These are phyloP conservation scores for Aspergillus pseudoviridinutans DNA, from an alignment of 2,329 filamentous ascomycete genomes.

Conservation along the genomic window DNA sequence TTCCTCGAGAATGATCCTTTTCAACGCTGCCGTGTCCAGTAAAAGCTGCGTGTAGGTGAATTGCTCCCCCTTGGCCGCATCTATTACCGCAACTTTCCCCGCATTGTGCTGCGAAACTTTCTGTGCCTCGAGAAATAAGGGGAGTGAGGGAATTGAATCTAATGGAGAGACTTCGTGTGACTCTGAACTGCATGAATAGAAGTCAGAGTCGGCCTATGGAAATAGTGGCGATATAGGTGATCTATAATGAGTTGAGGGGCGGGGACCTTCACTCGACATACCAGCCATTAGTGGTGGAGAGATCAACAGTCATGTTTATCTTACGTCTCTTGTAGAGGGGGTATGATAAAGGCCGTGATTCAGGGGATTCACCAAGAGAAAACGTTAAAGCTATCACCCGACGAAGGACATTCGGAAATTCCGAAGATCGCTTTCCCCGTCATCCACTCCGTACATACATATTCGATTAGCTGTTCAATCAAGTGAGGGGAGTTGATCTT, in stretches of 20 bases:
- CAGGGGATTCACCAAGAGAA: not conserved
- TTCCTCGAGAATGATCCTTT: constrained; percentile 32
- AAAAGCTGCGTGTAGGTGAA: constrained; percentile 42
- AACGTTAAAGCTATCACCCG: not conserved
- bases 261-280: not conserved
- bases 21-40: constrained; percentile 34
- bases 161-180: constrained; percentile 2
- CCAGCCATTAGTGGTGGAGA: not conserved
- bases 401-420: not conserved
- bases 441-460: not conserved
- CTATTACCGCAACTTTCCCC: constrained; percentile 37
- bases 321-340: not conserved
- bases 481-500: not conserved
- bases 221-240: not conserved
- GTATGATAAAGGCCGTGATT: not conserved
- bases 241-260: not conserved
- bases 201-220: not conserved
- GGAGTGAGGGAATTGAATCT: constrained; percentile 35
- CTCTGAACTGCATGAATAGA: constrained; percentile 8
- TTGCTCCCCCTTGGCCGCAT: constrained; percentile 34
- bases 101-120: constrained; percentile 30
- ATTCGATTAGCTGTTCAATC: not conserved
- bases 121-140: constrained; percentile 37
- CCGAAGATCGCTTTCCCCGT: not conserved
- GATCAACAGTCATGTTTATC: not conserved